A percentile compares a stretch with the other conserved stretches of the same genome.
phyloP scores from a whole-genome alignment of 2,329 filamentous ascomycete species.

The Ophiocordyceps camponoti-saundersi region DNA sequence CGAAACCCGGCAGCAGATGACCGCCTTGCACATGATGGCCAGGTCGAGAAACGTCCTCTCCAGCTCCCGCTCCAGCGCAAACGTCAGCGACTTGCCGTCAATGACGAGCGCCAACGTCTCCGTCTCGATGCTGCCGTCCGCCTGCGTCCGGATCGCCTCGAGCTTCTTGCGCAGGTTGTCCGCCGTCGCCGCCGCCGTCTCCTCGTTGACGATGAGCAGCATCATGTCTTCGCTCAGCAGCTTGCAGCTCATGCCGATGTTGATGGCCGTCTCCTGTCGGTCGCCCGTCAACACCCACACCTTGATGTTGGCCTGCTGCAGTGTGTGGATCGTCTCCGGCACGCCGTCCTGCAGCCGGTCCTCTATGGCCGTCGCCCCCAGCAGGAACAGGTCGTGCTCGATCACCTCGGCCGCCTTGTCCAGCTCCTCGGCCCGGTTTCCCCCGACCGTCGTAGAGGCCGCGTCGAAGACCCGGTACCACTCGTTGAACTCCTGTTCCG shows the following conservation, averaged over 20 bases:
- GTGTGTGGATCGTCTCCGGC: slow-evolving; percentile 91
- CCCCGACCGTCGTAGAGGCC: slow-evolving; percentile 76
- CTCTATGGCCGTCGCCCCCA: slow-evolving; percentile 93
- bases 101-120: slow-evolving; percentile 87
- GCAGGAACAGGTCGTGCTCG: slow-evolving; percentile 76
- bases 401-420: slow-evolving; percentile 96
- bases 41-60: slow-evolving; percentile 89
- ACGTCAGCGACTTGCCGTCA: slow-evolving; percentile 90
- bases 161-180: slow-evolving; percentile 90
- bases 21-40: slow-evolving; percentile 93
- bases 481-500: slow-evolving; percentile 74
- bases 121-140: slow-evolving; percentile 56
- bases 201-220: slow-evolving; percentile 88
- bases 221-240: slow-evolving; percentile 98
- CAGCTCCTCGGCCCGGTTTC: slow-evolving; percentile 82
- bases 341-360: slow-evolving; percentile 94
- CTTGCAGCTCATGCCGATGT: slow-evolving; percentile 99
- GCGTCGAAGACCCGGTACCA: slow-evolving; percentile 80
- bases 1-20: slow-evolving; percentile 94
- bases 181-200: slow-evolving; percentile 58
- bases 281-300: slow-evolving; percentile 97
- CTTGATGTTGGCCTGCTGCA: slow-evolving; percentile 95
- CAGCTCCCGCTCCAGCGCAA: slow-evolving; percentile 78
- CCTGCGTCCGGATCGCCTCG: slow-evolving; percentile 74
- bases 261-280: slow-evolving; percentile 96